Conservation (phyloP, 2,329 filamentous ascomycete genomes). For the Ophiocordyceps australis region DNA sequence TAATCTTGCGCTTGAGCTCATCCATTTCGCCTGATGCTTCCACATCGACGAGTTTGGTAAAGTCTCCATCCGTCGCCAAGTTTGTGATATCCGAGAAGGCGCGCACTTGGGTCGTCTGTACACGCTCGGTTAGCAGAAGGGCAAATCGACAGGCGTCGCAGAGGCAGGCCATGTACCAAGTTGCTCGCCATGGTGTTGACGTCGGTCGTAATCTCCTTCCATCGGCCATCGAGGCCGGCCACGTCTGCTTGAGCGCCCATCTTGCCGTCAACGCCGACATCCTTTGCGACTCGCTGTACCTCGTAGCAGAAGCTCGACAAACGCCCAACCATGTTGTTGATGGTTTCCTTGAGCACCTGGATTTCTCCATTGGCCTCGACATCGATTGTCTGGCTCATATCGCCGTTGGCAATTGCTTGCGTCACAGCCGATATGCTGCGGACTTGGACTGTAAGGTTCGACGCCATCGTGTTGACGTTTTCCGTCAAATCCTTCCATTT, state of each 20-base stretch:
- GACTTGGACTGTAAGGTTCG: conserved; percentile 55
- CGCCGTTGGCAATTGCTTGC: conserved; percentile 85
- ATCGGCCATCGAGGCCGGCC: conserved; percentile 77
- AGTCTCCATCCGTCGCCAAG: conserved; percentile 88
- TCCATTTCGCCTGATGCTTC: conserved; percentile 98
- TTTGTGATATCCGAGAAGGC: conserved; percentile 99
- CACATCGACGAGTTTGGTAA: conserved; percentile 90
- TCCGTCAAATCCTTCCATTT: conserved; percentile 97
- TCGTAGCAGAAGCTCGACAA: conserved; percentile 93
- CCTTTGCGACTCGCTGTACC: conserved; percentile 86
- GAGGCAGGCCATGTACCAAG: conserved; percentile 22
- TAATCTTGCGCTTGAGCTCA: conserved; percentile 96
- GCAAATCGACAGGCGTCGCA: not conserved
- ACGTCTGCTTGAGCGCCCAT: conserved; percentile 97
- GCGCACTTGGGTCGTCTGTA: conserved; percentile 86
- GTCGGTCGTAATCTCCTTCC: conserved; percentile 96
- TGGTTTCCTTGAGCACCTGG: conserved; percentile 81
- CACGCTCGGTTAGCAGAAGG: conserved; percentile 9
- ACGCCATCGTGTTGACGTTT: conserved; percentile 65
- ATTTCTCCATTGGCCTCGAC: conserved; percentile 94
- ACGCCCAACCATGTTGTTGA: conserved; percentile 97
- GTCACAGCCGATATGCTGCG: conserved; percentile 87
- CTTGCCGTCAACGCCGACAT: conserved; percentile 94
- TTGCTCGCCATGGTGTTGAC: conserved; percentile 82
- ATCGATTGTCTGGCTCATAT: conserved; percentile 91